Evolutionary conservation across 1,139 yeast species (phyloP), one percentile per base, ranked within the genome.

Genomic region (Pneumocystis jirovecii): DNA sequence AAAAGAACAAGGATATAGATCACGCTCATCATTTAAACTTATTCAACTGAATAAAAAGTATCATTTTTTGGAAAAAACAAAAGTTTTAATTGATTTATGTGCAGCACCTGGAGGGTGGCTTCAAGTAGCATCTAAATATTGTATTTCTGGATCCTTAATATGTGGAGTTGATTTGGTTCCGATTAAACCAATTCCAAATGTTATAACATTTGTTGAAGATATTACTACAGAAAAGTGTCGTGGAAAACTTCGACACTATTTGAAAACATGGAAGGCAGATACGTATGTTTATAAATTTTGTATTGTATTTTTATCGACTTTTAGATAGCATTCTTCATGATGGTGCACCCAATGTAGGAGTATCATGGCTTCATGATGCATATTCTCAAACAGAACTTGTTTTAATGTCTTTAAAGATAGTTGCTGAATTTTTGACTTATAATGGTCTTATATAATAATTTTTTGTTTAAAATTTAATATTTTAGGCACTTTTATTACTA

Each of bases 301-400:
- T 42, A 60, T 25, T 39, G 6, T 29, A 29, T 60, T 39, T 1
- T 39, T 60, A 12, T 63, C 21, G 19, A 63, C 8, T 63, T n/a
- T 19, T 39, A 15, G 3, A 40, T 57, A 66, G 96, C 0, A 97
- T 93, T 34, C 79, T 95, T 74, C 98, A 93, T 78, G 99, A 93
- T 82, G 99, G 99, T 85, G 99, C 99, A 37, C 99, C 99, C 37
- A 95, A 93, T 74, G 98, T 93, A 71, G 98, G 98, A 85, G 81
- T 91, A 73, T 96, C 96, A 34, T 95, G 98, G 98, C 93, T 89
- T 40, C 98, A 95, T 76, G 99, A 93, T 83, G 98, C 98, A 1
- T 95, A 89, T 77, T 89, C 97, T 1, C 99, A 93, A 78, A 89
- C 97, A 29, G 97, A 93, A 75, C 83, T 93, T 72, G 95, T 96